Evolutionary conservation across 78 protist genomes (phyloP), one percentile per base, ranked within the genome.

Genomic region (Parvularia atlantis): DNA sequence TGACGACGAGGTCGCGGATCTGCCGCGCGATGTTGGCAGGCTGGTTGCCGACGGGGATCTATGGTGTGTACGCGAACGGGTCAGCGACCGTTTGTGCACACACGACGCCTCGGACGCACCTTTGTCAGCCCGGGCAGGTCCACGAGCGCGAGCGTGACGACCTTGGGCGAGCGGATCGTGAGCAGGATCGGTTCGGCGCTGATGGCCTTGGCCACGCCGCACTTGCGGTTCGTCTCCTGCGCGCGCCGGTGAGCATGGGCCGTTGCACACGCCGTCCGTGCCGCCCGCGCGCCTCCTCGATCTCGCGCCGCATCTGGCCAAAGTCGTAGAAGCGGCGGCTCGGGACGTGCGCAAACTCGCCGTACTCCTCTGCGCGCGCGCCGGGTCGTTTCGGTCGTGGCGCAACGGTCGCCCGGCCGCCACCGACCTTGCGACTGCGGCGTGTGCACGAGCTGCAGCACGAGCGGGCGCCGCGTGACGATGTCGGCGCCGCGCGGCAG

Each of bases 51-150:
- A 84, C 90, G 1, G 92, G 81, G 9, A 77, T 48, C 67, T 58
- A 6, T 2, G 57, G 10, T 13, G 2, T 52, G 41, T 14, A 44
- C 13, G 13, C 26, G 0, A 36, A 36, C 0, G 28, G 1, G 22
- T 37, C 46, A 31, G 0, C 36, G 0, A 39, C 54, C 7, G 41
- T 64, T 6, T 7, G 35, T 17, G 36, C 52, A 16, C 70, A 30
- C 35, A 39, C 39, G 57, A 4, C 22, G 72, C 37, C 30, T 3
- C 0, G 30, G 10, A 13, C 66, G 41, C 53, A 59, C 76, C 68
- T 77, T 77, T 10, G 97, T 92, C 33, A 97, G 30, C 17, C 99
- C 99, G 4, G 99, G 99, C 37, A 93, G 70, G 70, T 97, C 99
- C 33, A 97, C 86, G 43, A 97, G 82, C 7, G 98, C 93, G 63